These are phyloP conservation scores for Colletotrichum melonis DNA, from an alignment of 2,329 filamentous ascomycete genomes.

Conservation along the genomic window DNA sequence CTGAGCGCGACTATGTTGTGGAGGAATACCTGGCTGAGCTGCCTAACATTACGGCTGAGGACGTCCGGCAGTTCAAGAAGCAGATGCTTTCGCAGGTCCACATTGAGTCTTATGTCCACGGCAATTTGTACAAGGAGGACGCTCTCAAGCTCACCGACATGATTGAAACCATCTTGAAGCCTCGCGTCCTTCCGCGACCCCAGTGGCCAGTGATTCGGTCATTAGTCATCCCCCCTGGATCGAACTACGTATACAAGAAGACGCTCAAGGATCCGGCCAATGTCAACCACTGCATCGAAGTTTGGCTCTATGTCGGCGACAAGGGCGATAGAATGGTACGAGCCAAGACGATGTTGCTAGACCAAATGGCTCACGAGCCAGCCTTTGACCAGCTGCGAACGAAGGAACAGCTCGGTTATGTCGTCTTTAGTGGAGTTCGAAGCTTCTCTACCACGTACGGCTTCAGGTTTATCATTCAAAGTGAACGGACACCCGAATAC, in stretches of 20 bases:
- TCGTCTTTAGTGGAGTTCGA: slow-evolving; percentile 86
- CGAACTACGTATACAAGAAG: slow-evolving; percentile 86
- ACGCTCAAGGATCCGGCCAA: slow-evolving; percentile 87
- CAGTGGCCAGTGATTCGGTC: slow-evolving; percentile 86
- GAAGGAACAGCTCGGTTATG: slow-evolving; percentile 97
- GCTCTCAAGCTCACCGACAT: slow-evolving; percentile 86
- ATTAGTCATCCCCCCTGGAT: slow-evolving; percentile 80
- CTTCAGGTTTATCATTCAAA: slow-evolving; percentile 92
- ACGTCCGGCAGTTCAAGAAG: slow-evolving; percentile 81
- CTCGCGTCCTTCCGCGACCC: slow-evolving; percentile 76
- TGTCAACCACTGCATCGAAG: slow-evolving; percentile 88
- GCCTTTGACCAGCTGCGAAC: slow-evolving; percentile 95
- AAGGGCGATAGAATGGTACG: slow-evolving; percentile 76
- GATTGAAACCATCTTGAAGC: slow-evolving; percentile 81
- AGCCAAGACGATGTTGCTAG: slow-evolving; percentile 83
- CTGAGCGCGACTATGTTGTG: slow-evolving; percentile 80
- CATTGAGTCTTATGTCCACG: slow-evolving; percentile 88
- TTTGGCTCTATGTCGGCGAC: slow-evolving; percentile 77
- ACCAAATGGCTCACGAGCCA: slow-evolving; percentile 92
- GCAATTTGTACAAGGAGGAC: slow-evolving; percentile 95
- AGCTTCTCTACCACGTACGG: slow-evolving; percentile 82
- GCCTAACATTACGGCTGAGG: slow-evolving; percentile 77
- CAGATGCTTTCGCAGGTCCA: slow-evolving; percentile 86
- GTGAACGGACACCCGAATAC: slow-evolving; percentile 85
- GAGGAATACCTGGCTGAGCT: slow-evolving; percentile 85